Base-by-base conservation (phyloP, 1,284 basidiomycete species). In the Austropuccinia psidii region DNA sequence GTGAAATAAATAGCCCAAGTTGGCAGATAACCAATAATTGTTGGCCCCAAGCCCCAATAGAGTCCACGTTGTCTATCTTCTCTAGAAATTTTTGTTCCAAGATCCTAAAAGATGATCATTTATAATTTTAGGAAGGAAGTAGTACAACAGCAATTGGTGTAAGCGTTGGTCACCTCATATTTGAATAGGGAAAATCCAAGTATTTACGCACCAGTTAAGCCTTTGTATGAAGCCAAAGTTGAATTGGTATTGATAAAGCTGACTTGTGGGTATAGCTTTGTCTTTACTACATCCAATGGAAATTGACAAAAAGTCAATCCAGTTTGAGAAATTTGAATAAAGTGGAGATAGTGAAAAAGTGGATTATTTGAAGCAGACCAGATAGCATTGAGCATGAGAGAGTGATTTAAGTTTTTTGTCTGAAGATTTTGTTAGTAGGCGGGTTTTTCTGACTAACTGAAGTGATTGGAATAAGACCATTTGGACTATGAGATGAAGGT, bases 201-300 rank as follows among this genome's bases (percentile, higher is more conserved):
- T 72, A 29, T 8, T 67, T 33, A 74, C 68, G 31, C 64, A 75
- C 75, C 31, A 55, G 55, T 78, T 74, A 78, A 79, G 78, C 75
- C 52, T 66, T 43, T 19, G 66, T 55, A 64, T 31, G 55, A 29
- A 60, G 29, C 47, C 6, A 75, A 39, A 3, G 73, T 6, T 57
- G n/a, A 45, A n/a, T 31, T 21, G 24, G 31, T 19, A 35, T 19
- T 33, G 11, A 50, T 17, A 8, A 37, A 37, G 83, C 65, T 78
- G 66, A 76, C 77, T 81, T 96, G 92, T 21, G 96, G 96, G 83
- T 98, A 96, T 54, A 98, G 83, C 77, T 91, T 91, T 0, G 95
- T 98, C 84, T 98, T 98, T 82, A 98, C 86, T 55, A 98, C 95
- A 81, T 98, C 95, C 73, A 98, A 85, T 7, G 95, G 95, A 81